Percentiles rank a stretch among this genome's conserved stretches.
Evolutionary conservation across 176 grass and related monocot species (phyloP).

Genomic region (Triticum urartu): DNA sequence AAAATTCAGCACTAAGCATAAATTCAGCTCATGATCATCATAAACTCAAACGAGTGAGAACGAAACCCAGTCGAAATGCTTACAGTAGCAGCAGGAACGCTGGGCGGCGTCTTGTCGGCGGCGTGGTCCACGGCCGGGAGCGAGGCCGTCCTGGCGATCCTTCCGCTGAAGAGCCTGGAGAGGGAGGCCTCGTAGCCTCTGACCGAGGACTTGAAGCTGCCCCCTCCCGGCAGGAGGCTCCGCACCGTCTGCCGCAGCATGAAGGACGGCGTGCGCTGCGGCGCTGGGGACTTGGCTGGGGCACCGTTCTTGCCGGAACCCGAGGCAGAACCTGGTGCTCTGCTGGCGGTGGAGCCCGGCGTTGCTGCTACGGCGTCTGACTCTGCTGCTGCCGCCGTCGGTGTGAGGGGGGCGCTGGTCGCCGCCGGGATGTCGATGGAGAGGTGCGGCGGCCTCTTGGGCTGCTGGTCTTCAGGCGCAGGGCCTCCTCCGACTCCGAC

Average conservation of each 20-base stretch:
- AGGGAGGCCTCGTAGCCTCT: slow-evolving; percentile 47
- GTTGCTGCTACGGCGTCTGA: slow-evolving; percentile 24
- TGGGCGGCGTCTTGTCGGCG: background rate
- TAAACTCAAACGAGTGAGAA: no score
- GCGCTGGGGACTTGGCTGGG: background rate
- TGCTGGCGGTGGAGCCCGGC: slow-evolving; percentile 18
- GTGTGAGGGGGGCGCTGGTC: background rate
- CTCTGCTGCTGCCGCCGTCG: slow-evolving; percentile 13
- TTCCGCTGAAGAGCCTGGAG: slow-evolving; percentile 52
- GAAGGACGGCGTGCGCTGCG: slow-evolving; percentile 52
- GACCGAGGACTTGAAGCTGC: slow-evolving; percentile 64
- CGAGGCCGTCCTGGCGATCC: slow-evolving; percentile 49
- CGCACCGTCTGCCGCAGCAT: slow-evolving; percentile 45
- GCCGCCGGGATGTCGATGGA: slow-evolving; percentile 61
- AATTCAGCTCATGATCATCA: no score
- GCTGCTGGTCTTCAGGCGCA: background rate
- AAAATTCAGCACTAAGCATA: no score
- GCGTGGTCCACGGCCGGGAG: slow-evolving; percentile 29
- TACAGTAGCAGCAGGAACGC: background rate
- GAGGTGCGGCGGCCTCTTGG: slow-evolving; percentile 51
- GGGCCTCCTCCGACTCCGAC: background rate
- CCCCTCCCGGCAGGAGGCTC: slow-evolving; percentile 47
- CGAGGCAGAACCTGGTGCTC: slow-evolving; percentile 27
- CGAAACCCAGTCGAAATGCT: background rate
- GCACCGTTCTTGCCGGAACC: background rate